Conservation (phyloP, 495 filamentous ascomycete species). For the Venustampulla echinocandica region DNA sequence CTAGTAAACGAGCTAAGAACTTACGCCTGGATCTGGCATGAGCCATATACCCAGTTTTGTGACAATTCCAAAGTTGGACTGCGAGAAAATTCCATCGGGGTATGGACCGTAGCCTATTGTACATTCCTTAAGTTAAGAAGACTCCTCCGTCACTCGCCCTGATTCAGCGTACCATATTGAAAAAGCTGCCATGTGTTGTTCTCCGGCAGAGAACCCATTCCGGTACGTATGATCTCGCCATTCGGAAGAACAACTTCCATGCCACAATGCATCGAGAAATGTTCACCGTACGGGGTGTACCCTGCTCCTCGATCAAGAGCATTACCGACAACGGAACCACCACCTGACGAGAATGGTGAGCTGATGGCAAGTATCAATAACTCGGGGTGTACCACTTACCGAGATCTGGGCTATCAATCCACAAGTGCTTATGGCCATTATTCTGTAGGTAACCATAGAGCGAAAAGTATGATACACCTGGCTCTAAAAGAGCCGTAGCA, state of each 20-base stretch:
- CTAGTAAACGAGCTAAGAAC: too few species aligned
- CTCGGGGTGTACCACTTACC: too few species aligned
- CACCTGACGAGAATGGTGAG: too few species aligned
- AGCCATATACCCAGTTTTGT: slow-evolving; percentile 48
- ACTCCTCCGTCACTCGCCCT: too few species aligned
- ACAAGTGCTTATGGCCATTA: slow-evolving; percentile 31
- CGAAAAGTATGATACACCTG: slow-evolving; percentile 47
- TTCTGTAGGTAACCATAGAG: slow-evolving; percentile 42
- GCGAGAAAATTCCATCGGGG: slow-evolving; percentile 47
- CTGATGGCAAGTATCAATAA: too few species aligned
- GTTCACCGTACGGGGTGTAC: slow-evolving; percentile 43
- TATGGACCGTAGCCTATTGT: slow-evolving; percentile 49
- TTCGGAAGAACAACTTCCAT: slow-evolving; percentile 48
- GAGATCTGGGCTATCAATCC: slow-evolving; percentile 39
- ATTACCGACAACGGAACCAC: slow-evolving; percentile 42
- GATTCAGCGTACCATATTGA: too few species aligned
- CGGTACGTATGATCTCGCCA: slow-evolving; percentile 44
- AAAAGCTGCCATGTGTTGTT: too few species aligned
- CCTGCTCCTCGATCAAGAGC: slow-evolving; percentile 49
- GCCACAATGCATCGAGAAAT: slow-evolving; percentile 44
- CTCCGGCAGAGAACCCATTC: slow-evolving; percentile 48
- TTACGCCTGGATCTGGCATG: slow-evolving; percentile 42
- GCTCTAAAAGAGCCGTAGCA: slow-evolving; percentile 46
- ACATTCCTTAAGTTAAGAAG: too few species aligned
- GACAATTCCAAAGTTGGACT: slow-evolving; percentile 49